phyloP scores from a whole-genome alignment of 2,329 filamentous ascomycete genomes.

The Trichoderma koningii region DNA sequence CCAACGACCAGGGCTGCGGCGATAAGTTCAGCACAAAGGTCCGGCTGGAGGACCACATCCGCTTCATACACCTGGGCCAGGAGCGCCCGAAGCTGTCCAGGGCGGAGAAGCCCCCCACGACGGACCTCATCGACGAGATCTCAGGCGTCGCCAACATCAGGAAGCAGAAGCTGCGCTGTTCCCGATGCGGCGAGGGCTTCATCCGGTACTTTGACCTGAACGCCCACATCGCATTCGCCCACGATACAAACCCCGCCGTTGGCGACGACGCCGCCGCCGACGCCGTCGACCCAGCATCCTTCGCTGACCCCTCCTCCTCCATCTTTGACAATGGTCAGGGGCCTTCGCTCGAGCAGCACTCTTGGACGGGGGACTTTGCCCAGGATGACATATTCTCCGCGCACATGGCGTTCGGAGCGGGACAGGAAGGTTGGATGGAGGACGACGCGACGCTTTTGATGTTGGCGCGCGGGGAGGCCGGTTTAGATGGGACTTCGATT shows the following conservation, averaged over 20 bases:
- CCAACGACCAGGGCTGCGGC: constrained; percentile 69
- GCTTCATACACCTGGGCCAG: constrained; percentile 74
- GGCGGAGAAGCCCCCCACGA: constrained; percentile 28
- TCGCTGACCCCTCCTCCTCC: constrained; percentile 17
- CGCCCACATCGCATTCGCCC: constrained; percentile 45
- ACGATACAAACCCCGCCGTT: constrained; percentile 5
- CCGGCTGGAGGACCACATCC: constrained; percentile 80
- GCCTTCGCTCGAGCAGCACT: constrained; percentile 27
- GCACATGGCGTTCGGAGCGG: constrained; percentile 37
- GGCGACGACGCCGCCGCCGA: too few species aligned
- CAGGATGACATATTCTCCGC: constrained; percentile 43
- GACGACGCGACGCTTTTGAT: constrained; percentile 50
- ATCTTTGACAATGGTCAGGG: constrained; percentile 31
- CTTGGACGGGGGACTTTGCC: constrained; percentile 33
- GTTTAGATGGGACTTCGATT: constrained; percentile 34
- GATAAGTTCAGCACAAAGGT: constrained; percentile 75
- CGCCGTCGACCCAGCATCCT: neutral
- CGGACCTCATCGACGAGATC: constrained; percentile 47
- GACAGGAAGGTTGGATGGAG: constrained; percentile 47
- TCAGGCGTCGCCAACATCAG: constrained; percentile 45
- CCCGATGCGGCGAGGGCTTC: constrained; percentile 51
- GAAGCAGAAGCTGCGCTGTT: constrained; percentile 49
- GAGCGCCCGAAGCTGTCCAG: constrained; percentile 45
- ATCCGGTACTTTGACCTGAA: constrained; percentile 54
- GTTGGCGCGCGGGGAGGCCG: constrained; percentile 38